phyloP scores from a whole-genome alignment of 257 asterid species.

The Plantago ovata region DNA sequence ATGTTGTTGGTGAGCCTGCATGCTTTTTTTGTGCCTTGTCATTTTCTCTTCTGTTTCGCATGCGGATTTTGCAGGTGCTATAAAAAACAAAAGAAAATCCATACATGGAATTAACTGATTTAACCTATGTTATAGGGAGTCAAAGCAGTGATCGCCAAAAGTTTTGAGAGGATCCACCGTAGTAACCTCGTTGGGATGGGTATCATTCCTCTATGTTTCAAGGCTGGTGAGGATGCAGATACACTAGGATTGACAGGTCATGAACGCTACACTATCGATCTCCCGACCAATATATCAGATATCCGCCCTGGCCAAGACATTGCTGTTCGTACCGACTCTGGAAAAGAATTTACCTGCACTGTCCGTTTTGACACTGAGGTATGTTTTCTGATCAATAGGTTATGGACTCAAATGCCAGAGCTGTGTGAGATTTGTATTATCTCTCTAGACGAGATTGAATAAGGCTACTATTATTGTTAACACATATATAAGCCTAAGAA shows the following conservation, averaged over 20 bases:
- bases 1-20: slow-evolving; percentile 66
- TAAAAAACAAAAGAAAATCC: not conserved
- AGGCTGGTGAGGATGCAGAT: slow-evolving; percentile 95
- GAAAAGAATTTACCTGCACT: slow-evolving; percentile 82
- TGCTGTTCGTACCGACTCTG: slow-evolving; percentile 58
- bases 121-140: slow-evolving; percentile 55
- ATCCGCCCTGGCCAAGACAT: slow-evolving; percentile 94
- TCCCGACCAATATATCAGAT: slow-evolving; percentile 66
- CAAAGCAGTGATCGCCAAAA: slow-evolving; percentile 91
- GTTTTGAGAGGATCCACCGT: slow-evolving; percentile 94
- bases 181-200: slow-evolving; percentile 99
- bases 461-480: no score
- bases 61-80: slow-evolving; percentile 1
- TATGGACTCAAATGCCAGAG: not conserved
- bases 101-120: not conserved
- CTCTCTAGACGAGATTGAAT: not conserved
- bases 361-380: slow-evolving; percentile 96
- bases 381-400: slow-evolving; percentile 2
- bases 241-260: slow-evolving; percentile 85
- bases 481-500: no score
- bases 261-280: slow-evolving; percentile 84
- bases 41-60: not conserved
- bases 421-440: not conserved
- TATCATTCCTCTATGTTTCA: slow-evolving; percentile 84
- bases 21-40: not conserved